Conservation (phyloP, 2,329 filamentous ascomycete genomes). For the Talaromyces sp. region DNA sequence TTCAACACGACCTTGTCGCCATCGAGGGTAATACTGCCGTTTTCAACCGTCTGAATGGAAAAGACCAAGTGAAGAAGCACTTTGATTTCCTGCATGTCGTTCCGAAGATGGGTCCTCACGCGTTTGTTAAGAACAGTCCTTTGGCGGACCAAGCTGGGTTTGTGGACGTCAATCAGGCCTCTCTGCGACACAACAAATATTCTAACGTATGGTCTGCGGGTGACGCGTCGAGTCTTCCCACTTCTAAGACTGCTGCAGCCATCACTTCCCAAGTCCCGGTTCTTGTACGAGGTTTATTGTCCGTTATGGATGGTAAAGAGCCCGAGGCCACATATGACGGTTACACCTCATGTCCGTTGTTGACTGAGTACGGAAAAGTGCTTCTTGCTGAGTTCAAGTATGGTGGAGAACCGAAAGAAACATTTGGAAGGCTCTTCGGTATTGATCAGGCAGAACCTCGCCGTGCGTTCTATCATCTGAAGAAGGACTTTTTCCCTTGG, state of each 20-base stretch:
- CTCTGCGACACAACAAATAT: constrained; percentile 51
- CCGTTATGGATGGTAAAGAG: constrained; percentile 43
- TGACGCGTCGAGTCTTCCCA: constrained; percentile 56
- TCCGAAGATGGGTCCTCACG: constrained; percentile 56
- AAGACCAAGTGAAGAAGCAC: constrained; percentile 41
- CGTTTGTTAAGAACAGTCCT: constrained; percentile 50
- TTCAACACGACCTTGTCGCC: constrained; percentile 53
- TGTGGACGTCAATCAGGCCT: constrained; percentile 54
- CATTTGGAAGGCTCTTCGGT: constrained; percentile 51
- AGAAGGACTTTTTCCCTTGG: constrained; percentile 65
- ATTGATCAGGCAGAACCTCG: constrained; percentile 55
- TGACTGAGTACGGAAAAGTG: constrained; percentile 57
- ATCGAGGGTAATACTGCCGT: constrained; percentile 51
- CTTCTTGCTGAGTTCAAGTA: constrained; percentile 63
- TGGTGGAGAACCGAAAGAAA: constrained; percentile 58
- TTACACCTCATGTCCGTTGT: constrained; percentile 53
- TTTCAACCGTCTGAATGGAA: constrained; percentile 44
- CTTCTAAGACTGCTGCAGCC: constrained; percentile 53
- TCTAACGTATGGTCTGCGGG: constrained; percentile 56
- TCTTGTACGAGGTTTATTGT: constrained; percentile 47
- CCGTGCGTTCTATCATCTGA: constrained; percentile 56
- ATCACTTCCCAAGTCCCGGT: constrained; percentile 50
- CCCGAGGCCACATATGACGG: constrained; percentile 48
- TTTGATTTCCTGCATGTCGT: constrained; percentile 56
- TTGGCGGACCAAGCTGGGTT: constrained; percentile 54